Conservation (phyloP, 305 asterid species). For the Fraxinus velutina region DNA sequence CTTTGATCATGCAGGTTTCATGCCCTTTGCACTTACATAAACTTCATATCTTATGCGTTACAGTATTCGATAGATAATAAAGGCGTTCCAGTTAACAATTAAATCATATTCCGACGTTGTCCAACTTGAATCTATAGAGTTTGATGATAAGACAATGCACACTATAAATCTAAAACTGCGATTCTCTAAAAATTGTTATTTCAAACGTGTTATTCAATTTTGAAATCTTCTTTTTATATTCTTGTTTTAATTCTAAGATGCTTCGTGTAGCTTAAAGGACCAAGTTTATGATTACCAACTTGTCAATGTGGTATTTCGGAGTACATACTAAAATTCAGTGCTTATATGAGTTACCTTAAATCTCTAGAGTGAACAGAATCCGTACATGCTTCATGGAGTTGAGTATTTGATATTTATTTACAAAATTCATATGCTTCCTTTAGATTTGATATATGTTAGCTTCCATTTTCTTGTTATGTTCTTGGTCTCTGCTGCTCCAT, state of each 20-base stretch:
- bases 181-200: neutral
- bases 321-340: neutral
- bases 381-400: neutral
- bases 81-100: conserved; percentile 8
- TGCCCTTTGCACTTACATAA: conserved; percentile 12
- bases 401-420: neutral
- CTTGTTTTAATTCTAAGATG: neutral
- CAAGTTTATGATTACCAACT: neutral
- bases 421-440: neutral
- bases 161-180: neutral
- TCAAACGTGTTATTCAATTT: neutral
- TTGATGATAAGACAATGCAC: neutral
- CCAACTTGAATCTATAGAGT: neutral
- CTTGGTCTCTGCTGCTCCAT: neutral
- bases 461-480: neutral
- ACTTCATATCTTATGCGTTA: conserved; percentile 6
- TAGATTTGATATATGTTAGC: neutral
- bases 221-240: neutral
- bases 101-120: neutral
- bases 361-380: neutral
- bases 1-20: conserved; percentile 63
- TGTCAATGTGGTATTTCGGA: neutral
- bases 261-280: neutral
- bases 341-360: neutral
- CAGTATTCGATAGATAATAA: neutral